phyloP scores from a whole-genome alignment of 1,284 basidiomycete species.

The Golubevia sp. region DNA sequence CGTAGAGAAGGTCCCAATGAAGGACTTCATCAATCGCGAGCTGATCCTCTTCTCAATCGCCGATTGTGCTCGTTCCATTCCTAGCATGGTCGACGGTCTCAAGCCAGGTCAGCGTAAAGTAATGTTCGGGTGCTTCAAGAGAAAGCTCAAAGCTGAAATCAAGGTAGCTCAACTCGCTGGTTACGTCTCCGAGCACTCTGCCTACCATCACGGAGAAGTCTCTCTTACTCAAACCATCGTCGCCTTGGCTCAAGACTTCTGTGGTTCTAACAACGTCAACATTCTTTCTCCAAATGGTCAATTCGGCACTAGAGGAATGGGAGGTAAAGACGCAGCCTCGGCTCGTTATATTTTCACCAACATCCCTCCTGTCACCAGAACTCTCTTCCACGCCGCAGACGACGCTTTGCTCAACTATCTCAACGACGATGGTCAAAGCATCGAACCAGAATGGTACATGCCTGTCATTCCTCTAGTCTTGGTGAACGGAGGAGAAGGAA shows the following conservation, averaged over 20 bases:
- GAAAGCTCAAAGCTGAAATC: slow-evolving; percentile 88
- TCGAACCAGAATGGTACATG: slow-evolving; percentile 96
- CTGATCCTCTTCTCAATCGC: slow-evolving; percentile 99
- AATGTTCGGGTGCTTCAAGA: slow-evolving; percentile 91
- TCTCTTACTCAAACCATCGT: slow-evolving; percentile 88
- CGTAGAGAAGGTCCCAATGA: slow-evolving; percentile 80
- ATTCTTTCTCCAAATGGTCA: slow-evolving; percentile 88
- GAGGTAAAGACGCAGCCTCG: slow-evolving; percentile 76
- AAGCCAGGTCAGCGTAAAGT: slow-evolving; percentile 99
- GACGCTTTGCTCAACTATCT: slow-evolving; percentile 82
- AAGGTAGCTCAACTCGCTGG: slow-evolving; percentile 96
- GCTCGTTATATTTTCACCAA: slow-evolving; percentile 96
- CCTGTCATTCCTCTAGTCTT: slow-evolving; percentile 87
- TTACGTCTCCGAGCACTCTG: slow-evolving; percentile 90
- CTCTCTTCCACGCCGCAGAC: slow-evolving; percentile 81
- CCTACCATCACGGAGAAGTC: slow-evolving; percentile 94
- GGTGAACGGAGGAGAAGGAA: slow-evolving; percentile 94
- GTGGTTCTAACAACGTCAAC: slow-evolving; percentile 96
- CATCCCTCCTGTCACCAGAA: slow-evolving; percentile 76
- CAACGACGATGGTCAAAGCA: slow-evolving; percentile 82
- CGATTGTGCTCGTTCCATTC: slow-evolving; percentile 94
- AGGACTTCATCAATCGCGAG: slow-evolving; percentile 98
- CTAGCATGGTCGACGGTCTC: slow-evolving; percentile 79
- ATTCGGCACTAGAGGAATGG: slow-evolving; percentile 75
- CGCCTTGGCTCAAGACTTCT: slow-evolving; percentile 89